These are phyloP conservation scores for Piromyces finnis DNA, from an alignment of 192 early-diverging fungal genomes.

Conservation along the genomic window DNA sequence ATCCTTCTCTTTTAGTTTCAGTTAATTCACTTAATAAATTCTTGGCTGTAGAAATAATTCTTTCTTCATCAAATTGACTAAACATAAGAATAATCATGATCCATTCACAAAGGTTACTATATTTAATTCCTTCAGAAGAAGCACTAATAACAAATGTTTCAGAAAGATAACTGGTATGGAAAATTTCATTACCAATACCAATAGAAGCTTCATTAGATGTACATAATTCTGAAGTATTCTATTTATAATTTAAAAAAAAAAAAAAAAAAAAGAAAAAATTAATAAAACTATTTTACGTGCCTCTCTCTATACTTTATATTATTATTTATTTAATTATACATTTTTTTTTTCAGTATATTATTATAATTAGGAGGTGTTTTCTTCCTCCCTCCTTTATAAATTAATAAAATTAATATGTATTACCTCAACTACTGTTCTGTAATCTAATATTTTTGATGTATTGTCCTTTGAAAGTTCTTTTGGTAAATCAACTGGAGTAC, in stretches of 20 bases:
- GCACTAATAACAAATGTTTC: neutral
- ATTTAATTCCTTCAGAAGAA: slow-evolving; percentile 16
- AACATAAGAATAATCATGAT: slow-evolving; percentile 31
- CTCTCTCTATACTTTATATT: too few relatives aligned
- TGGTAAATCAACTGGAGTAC: slow-evolving; percentile 26
- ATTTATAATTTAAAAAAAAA: neutral
- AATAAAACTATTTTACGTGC: too few relatives aligned
- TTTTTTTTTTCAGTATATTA: too few relatives aligned
- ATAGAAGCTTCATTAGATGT: slow-evolving; percentile 17
- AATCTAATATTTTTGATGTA: slow-evolving; percentile 10
- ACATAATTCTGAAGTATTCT: slow-evolving; percentile 18
- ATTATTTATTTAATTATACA: too few relatives aligned
- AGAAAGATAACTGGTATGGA: slow-evolving; percentile 17
- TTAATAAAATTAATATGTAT: too few relatives aligned
- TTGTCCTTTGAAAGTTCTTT: neutral
- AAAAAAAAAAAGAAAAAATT: too few relatives aligned
- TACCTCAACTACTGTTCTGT: slow-evolving; percentile 7
- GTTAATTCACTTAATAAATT: slow-evolving; percentile 45
- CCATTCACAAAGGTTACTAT: slow-evolving; percentile 13
- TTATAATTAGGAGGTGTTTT: too few relatives aligned
- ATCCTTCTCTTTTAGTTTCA: slow-evolving; percentile 49
- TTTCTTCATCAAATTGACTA: slow-evolving; percentile 45
- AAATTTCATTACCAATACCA: slow-evolving; percentile 20
- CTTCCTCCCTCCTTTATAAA: too few relatives aligned
- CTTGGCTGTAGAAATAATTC: slow-evolving; percentile 47